Evolutionary conservation across 352 stramenopile species (phyloP), one percentile per base, ranked within the genome.

Genomic region (Phytophthora constricta): DNA sequence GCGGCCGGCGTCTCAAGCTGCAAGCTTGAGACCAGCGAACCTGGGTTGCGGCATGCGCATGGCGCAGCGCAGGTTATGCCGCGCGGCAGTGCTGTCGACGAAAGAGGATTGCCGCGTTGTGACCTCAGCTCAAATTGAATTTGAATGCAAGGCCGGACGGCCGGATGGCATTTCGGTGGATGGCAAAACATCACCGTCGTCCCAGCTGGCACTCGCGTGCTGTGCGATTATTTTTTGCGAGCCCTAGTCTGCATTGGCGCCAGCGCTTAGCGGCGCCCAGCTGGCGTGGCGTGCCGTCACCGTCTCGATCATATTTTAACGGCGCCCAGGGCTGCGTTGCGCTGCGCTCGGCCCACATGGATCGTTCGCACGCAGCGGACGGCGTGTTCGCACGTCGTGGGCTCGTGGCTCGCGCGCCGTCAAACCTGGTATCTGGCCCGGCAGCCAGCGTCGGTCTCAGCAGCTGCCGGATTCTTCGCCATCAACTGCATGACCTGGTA

Each of bases 1-100:
- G n/a, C n/a, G n/a, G n/a, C n/a, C n/a, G n/a, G n/a, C 51, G 58
- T 63, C 61, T 45, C 49, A 26, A 22, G 33, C 26, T n/a, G n/a
- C n/a, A n/a, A n/a, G n/a, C n/a, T 48, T 11, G 20, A 34, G 16
- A 25, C 46, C 31, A 25, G 33, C 28, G 47, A 53, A 70, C 59
- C 68, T 74, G 65, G 31, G 31, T 11, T 13, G 31, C 31, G 31
- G 31, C 7, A 37, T 37, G 7, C 7, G 31, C 31, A 11, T 37
- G 31, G 31, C 7, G 7, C 31, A 37, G 31, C 31, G 31, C 31
- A 37, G 31, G 31, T 37, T 11, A 37, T 37, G 31, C 31, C n/a
- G n/a, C n/a, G n/a, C n/a, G n/a, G n/a, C n/a, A n/a, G n/a, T n/a
- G n/a, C n/a, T n/a, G n/a, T n/a, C n/a, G n/a, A n/a, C n/a, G n/a